Conservation (phyloP, 371 early-diverging fungal species). For the Apophysomyces elegans region DNA sequence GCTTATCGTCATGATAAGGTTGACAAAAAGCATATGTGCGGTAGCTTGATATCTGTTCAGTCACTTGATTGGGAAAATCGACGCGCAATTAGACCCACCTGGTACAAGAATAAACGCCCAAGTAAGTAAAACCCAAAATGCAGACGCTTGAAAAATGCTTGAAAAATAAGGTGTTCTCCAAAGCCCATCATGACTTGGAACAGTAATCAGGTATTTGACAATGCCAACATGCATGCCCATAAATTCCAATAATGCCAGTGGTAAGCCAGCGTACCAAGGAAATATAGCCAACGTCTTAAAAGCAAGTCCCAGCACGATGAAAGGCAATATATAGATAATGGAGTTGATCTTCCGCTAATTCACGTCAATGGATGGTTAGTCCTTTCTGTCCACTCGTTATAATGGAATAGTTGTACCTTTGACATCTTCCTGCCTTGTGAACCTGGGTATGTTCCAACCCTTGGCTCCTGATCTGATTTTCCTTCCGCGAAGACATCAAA, state of each 20-base stretch:
- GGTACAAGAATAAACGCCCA: conserved; percentile 56
- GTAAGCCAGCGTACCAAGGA: conserved; percentile 82
- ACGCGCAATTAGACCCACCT: conserved; percentile 25
- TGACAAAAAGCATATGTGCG: conserved; percentile 60
- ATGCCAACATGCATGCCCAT: conserved; percentile 65
- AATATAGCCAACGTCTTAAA: conserved; percentile 62
- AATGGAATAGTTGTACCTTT: conserved; percentile 32
- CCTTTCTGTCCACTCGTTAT: conserved; percentile 11
- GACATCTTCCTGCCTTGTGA: conserved; percentile 37
- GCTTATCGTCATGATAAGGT: conserved; percentile 63
- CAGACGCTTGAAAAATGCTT: conserved; percentile 84
- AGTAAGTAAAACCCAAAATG: conserved; percentile 67
- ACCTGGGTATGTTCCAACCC: conserved; percentile 40
- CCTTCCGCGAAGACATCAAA: conserved; percentile 51
- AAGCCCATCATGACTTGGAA: conserved; percentile 59
- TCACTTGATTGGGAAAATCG: background rate
- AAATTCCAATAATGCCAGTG: conserved; percentile 59
- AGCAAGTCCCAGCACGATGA: conserved; percentile 60
- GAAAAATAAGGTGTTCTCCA: conserved; percentile 83
- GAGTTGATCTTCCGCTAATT: conserved; percentile 60
- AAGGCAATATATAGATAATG: conserved; percentile 76
- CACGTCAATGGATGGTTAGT: background rate
- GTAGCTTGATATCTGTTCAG: conserved; percentile 51
- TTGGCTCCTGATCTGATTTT: conserved; percentile 28
- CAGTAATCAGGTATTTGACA: conserved; percentile 61